Evolutionary conservation across 1,284 basidiomycete species (phyloP), one percentile per base, ranked within the genome.

Genomic region (Mycosarcoma mackinlayi): DNA sequence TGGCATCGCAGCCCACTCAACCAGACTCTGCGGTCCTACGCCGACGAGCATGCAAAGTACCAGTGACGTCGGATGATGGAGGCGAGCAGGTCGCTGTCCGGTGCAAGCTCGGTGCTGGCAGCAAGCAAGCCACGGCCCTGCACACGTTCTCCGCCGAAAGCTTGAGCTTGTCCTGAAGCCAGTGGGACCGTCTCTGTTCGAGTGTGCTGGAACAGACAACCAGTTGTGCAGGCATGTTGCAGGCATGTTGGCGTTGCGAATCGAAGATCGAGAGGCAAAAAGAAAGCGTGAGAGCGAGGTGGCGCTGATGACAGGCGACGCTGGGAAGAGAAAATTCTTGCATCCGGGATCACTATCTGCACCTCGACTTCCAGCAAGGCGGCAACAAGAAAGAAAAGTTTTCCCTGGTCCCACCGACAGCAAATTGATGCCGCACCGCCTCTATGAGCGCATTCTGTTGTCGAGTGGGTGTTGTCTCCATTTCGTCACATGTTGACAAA

Each of bases 31-130:
- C 44, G 21, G 40, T 27, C 18, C n/a, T 31, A 13, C 23, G 35
- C 33, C 31, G 48, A 23, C 21, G 24, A 48, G 24, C 19, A 24
- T 24, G 30, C 25, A 45, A 23, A 30, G 24, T 34, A n/a, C 41
- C 18, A 30, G 16, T 11, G 35, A 11, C 14, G 4, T 35, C 14
- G 18, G n/a, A 47, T 13, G 23, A 18, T 50, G 40, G 37, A 30
- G 38, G 4, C 21, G 23, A 35, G 18, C 47, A 56, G 50, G 44
- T 31, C 33, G 23, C 45, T 25, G n/a, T 30, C 63, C 63, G 63
- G 63, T 52, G 42, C 31, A 59, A 24, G 21, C 47, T 66, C 63
- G 63, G 63, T 60, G 42, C 31, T 27, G 34, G 33, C 25, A n/a
- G n/a, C 19, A n/a, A 27, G 37, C 56, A 47, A 60, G 50, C 46